Evolutionary conservation across 2,329 filamentous ascomycete species (phyloP).

Genomic region (Fusarium bulbicola): DNA sequence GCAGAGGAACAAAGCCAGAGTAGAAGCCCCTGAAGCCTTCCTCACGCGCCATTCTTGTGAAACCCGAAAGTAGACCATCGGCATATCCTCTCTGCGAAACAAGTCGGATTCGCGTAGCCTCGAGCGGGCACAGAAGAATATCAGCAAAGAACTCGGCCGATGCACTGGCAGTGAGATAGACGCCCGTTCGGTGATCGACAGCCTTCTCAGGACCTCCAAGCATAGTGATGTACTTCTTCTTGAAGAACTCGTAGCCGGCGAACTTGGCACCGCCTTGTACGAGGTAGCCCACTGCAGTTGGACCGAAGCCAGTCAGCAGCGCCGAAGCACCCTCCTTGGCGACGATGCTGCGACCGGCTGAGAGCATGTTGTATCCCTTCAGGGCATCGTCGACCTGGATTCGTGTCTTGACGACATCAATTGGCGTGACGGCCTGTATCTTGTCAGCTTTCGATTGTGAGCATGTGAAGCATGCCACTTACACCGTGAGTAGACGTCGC

Average conservation of each 20-base stretch:
- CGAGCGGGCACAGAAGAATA: conserved; percentile 87
- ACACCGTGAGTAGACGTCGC: conserved; percentile 62
- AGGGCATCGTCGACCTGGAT: conserved; percentile 88
- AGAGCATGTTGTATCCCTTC: conserved; percentile 86
- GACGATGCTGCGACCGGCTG: conserved; percentile 81
- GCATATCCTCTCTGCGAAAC: conserved; percentile 85
- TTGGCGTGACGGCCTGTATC: conserved; percentile 62
- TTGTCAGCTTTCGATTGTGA: not conserved
- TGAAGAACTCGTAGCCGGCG: conserved; percentile 94
- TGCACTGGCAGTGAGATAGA: conserved; percentile 79
- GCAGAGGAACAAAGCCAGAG: conserved; percentile 86
- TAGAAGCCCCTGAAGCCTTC: conserved; percentile 87
- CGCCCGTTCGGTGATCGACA: conserved; percentile 56
- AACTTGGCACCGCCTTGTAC: conserved; percentile 92
- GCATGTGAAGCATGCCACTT: conserved; percentile 36
- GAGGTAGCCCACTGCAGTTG: conserved; percentile 87
- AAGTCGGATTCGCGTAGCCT: conserved; percentile 81
- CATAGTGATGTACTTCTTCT: conserved; percentile 81
- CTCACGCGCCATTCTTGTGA: conserved; percentile 77
- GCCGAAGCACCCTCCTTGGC: conserved; percentile 81
- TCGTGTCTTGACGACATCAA: conserved; percentile 84
- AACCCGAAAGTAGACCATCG: conserved; percentile 74
- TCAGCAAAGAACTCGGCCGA: conserved; percentile 78
- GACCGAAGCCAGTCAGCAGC: conserved; percentile 84
- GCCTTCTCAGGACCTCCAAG: conserved; percentile 63